Evolutionary conservation across 352 stramenopile genomes (phyloP), one percentile per base, ranked within the genome.

Genomic region (Phytophthora fragariaefolia): DNA sequence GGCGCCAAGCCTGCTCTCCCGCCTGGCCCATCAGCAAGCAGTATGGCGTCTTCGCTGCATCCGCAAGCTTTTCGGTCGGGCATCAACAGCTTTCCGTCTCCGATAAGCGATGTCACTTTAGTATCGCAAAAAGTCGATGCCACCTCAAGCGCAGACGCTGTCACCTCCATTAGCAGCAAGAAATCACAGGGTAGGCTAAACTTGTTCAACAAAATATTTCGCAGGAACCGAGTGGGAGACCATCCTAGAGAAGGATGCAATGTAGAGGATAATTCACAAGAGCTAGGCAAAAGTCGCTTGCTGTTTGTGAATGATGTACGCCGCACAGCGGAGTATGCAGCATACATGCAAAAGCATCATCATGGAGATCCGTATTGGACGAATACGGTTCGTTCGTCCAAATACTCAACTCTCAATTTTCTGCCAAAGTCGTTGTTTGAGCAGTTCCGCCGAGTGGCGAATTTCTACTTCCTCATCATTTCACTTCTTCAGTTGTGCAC

Each of bases 401-500:
- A 98, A 79, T 99, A 99, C 77, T 97, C 95, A 12, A 10, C 96
- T 3, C 53, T 98, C 26, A 98, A 91, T 32, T 99, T 99, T 66
- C 63, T 99, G 28, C 96, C 97, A 43, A 91, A 98, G 83, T 96
- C 94, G 43, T 87, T 98, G 48, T 90, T 96, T 30, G 93, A 98
- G 66, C 97, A 99, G 79, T 99, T 99, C 77, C 90, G 96, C 28
- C 86, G 94, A 32, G 89, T 98, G 63, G 96, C 93, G 7, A 99
- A 99, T 66, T 91, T 98, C 59, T 99, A 99, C 78, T 99, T 99
- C 61, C 77, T 98, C 22, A 81, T 97, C 67, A 97, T 99, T 46
- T 98, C 95, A 7, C 65, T 97, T 24, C 84, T 99, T 34, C 98
- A 99, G 80, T 76, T 98, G 8, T 83, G 94, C 24, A 98, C 95